Evolutionary conservation across 345 rosid genomes (phyloP).

Genomic region (Capsella bursapastoris): DNA sequence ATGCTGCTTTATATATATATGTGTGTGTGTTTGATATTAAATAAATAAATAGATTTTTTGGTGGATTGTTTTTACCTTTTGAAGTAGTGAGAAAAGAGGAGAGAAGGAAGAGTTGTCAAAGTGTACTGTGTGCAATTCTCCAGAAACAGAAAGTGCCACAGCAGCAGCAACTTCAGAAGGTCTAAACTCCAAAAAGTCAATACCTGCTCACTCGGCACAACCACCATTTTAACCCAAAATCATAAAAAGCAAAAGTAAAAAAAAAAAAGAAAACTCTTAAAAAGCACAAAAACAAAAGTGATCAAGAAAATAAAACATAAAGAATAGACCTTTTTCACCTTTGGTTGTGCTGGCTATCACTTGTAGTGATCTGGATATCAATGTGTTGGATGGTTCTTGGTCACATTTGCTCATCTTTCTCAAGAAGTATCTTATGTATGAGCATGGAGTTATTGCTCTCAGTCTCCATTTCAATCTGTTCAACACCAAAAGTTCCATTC

Average conservation of each 20-base stretch:
- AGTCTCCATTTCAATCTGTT: constrained; percentile 71
- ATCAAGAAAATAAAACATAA: constrained; percentile 24
- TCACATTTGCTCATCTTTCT: constrained; percentile 49
- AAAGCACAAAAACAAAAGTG: constrained; percentile 33
- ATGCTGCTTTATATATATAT: constrained; percentile 4
- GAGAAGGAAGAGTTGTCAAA: constrained; percentile 42
- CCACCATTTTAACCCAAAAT: constrained; percentile 41
- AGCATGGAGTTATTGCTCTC: constrained; percentile 60
- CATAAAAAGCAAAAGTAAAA: constrained; percentile 31
- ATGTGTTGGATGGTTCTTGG: constrained; percentile 47
- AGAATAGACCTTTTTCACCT: constrained; percentile 50
- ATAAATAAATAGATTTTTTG: neutral
- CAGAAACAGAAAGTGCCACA: constrained; percentile 69
- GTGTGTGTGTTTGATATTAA: neutral
- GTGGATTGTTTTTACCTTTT: constrained; percentile 40
- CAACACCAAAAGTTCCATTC: constrained; percentile 78
- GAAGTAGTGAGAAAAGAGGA: constrained; percentile 43
- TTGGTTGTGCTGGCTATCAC: constrained; percentile 62
- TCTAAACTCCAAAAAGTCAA: constrained; percentile 82
- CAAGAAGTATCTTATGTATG: constrained; percentile 61
- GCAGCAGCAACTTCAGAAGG: constrained; percentile 86
- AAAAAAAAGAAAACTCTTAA: neutral
- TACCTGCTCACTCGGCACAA: constrained; percentile 56
- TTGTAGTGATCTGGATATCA: constrained; percentile 55
- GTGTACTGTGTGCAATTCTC: constrained; percentile 32